Evolutionary conservation across 225 moss, liverwort and hornwort genomes (phyloP).

Genomic region (Pseudisothecium myosuroides): DNA sequence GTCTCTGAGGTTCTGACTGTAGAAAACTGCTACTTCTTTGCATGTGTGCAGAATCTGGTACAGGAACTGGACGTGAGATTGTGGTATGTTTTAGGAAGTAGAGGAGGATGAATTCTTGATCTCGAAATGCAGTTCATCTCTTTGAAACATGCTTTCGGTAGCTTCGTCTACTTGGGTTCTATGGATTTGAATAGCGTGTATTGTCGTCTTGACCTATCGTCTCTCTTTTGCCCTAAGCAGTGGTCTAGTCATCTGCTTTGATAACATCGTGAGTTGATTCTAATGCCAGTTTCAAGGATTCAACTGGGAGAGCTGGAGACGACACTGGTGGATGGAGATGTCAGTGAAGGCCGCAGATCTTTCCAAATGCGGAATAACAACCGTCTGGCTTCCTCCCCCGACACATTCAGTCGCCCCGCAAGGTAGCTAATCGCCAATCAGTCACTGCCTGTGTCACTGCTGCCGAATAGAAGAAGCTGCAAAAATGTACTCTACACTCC

Average conservation of each 20-base stretch:
- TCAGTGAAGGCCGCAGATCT: conserved; percentile 64
- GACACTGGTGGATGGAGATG: conserved; percentile 76
- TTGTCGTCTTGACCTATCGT: background rate
- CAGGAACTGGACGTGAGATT: conserved; percentile 71
- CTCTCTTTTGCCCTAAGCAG: background rate
- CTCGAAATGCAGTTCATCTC: background rate
- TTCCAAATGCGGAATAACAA: conserved; percentile 68
- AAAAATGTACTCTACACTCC: background rate
- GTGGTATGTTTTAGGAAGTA: conserved; percentile 37
- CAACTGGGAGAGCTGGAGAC: conserved; percentile 91
- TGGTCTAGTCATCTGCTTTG: background rate
- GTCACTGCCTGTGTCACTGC: background rate
- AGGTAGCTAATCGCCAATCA: conserved; percentile 25
- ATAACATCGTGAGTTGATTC: background rate
- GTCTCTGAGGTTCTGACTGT: background rate
- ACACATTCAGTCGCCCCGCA: conserved; percentile 80
- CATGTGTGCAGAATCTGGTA: conserved; percentile 52
- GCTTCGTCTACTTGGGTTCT: background rate
- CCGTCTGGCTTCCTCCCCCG: conserved; percentile 81
- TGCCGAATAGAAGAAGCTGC: background rate
- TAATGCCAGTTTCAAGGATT: conserved; percentile 79
- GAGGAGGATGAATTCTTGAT: background rate
- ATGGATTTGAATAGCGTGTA: background rate
- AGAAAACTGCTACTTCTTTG: background rate
- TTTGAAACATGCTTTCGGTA: background rate